phyloP scores from a whole-genome alignment of 2,329 filamentous ascomycete genomes.

The Coniochaeta sp. region DNA sequence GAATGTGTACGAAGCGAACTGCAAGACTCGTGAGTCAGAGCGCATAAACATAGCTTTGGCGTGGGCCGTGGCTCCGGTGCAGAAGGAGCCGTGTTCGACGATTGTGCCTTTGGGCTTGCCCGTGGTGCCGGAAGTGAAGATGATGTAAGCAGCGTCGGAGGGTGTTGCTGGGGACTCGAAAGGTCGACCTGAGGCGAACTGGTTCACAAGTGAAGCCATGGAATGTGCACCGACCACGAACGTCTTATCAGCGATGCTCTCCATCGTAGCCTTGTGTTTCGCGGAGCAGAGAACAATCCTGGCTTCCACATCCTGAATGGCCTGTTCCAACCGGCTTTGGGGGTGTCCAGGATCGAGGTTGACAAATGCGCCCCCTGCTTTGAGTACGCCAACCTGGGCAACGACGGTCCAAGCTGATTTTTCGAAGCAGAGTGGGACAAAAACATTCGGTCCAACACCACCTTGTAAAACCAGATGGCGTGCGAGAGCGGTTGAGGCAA shows the following conservation, averaged over 20 bases:
- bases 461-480: background rate
- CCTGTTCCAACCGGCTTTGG: background rate
- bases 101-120: slow-evolving; percentile 4
- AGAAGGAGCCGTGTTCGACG: slow-evolving; percentile 1
- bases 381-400: slow-evolving; percentile 15
- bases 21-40: background rate
- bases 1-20: background rate
- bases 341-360: slow-evolving; percentile 3
- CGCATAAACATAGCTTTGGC: slow-evolving; percentile 2
- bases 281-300: slow-evolving; percentile 1
- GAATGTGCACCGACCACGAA: slow-evolving; percentile 10
- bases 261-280: slow-evolving; percentile 9
- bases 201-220: background rate
- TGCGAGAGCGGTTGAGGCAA: background rate
- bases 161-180: background rate
- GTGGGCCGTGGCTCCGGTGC: background rate
- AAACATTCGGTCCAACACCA: background rate
- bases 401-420: slow-evolving; percentile 40
- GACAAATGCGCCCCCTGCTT: slow-evolving; percentile 5
- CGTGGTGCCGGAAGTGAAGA: slow-evolving; percentile 3
- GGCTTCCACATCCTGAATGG: background rate
- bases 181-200: background rate
- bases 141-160: slow-evolving; percentile 4
- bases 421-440: slow-evolving; percentile 34
- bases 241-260: slow-evolving; percentile 1